These are phyloP conservation scores for Debaryomyces maramus DNA, from an alignment of 805 yeast genomes.

Conservation along the genomic window DNA sequence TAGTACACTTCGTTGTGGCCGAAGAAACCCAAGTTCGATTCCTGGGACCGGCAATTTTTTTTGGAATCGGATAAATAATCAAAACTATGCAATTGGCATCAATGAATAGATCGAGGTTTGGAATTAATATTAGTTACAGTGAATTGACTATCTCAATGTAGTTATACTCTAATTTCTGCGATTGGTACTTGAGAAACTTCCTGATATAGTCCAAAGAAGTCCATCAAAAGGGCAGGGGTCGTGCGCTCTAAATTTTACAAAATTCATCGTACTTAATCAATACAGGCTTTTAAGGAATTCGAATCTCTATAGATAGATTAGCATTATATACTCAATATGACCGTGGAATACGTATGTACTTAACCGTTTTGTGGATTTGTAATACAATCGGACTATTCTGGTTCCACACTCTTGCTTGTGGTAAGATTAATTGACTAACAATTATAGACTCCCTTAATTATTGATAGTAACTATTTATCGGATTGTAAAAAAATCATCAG, in stretches of 20 bases:
- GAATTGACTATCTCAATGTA: no score
- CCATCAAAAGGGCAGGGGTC: not conserved
- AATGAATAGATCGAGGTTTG: no score
- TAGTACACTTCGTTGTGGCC: conserved; percentile 50
- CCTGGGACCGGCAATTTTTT: conserved; percentile 45
- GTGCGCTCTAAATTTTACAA: not conserved
- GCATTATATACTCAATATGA: conserved; percentile 8
- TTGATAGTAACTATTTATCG: conserved; percentile 66
- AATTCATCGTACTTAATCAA: not conserved
- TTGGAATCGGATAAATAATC: no score
- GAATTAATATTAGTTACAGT: no score
- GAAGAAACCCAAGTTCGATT: conserved; percentile 50
- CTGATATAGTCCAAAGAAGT: no score
- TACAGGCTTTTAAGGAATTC: no score
- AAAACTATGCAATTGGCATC: no score
- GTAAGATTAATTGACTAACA: conserved; percentile 1
- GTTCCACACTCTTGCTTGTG: not conserved
- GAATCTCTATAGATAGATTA: no score
- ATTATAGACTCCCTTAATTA: conserved; percentile 32
- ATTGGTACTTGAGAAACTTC: no score
- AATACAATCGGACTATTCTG: not conserved
- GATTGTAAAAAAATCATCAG: conserved; percentile 69
- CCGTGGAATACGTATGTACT: conserved; percentile 19
- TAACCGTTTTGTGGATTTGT: not conserved
- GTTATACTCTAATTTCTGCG: no score